These are phyloP conservation scores for Ustilago loliicola DNA, from an alignment of 1,284 basidiomycete genomes.

Conservation along the genomic window DNA sequence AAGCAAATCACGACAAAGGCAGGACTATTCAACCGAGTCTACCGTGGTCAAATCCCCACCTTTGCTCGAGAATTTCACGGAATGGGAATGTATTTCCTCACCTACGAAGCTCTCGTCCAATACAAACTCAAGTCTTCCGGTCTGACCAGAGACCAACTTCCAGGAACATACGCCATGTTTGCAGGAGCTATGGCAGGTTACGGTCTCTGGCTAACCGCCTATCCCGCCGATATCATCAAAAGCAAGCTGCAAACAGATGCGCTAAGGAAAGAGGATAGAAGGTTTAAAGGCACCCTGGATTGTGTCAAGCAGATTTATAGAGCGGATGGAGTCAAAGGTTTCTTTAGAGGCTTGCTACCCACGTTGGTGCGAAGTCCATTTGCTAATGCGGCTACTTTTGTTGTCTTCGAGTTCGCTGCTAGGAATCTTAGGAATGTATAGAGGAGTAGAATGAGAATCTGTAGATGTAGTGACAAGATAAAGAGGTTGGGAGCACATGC, in stretches of 20 bases:
- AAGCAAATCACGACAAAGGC: conserved; percentile 20
- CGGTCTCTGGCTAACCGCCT: conserved; percentile 75
- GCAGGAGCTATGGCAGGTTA: conserved; percentile 63
- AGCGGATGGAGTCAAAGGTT: conserved; percentile 84
- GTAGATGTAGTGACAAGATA: no score
- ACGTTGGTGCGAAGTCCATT: conserved; percentile 81
- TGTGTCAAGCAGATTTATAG: conserved; percentile 85
- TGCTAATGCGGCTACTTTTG: conserved; percentile 68
- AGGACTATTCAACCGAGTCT: conserved; percentile 76
- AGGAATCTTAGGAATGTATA: conserved; percentile 40
- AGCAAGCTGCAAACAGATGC: conserved; percentile 91
- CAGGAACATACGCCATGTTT: conserved; percentile 59
- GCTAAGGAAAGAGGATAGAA: conserved; percentile 72
- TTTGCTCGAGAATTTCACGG: conserved; percentile 81
- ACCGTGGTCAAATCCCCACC: conserved; percentile 92
- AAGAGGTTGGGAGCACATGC: background rate
- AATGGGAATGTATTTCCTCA: conserved; percentile 77
- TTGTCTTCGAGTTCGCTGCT: conserved; percentile 63
- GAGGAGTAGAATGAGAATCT: background rate
- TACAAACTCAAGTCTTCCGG: conserved; percentile 75
- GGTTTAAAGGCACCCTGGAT: conserved; percentile 84
- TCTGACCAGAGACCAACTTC: conserved; percentile 53
- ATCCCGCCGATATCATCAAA: conserved; percentile 95
- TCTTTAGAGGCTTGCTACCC: conserved; percentile 88
- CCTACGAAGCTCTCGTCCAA: conserved; percentile 92